phyloP scores from a whole-genome alignment of 768 basidiomycete genomes.

The Auriculariales sp. region DNA sequence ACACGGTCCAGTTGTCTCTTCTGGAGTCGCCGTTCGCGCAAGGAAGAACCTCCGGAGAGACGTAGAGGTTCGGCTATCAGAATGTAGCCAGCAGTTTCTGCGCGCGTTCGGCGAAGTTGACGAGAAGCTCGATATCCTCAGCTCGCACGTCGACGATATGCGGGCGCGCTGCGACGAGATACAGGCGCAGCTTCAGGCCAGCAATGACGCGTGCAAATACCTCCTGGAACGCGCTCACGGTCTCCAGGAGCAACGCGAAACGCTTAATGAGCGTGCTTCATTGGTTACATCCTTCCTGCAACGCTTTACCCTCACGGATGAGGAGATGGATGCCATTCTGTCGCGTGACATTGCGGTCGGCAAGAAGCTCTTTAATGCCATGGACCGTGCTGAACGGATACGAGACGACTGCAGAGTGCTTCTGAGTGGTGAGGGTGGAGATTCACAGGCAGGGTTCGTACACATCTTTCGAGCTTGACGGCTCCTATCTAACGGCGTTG shows the following conservation, averaged over 20 bases:
- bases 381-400: conserved; percentile 77
- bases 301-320: conserved; percentile 69
- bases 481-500: not conserved
- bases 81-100: conserved; percentile 72
- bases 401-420: conserved; percentile 74
- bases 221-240: conserved; percentile 74
- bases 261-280: conserved; percentile 9
- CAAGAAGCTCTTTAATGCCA: conserved; percentile 60
- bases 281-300: conserved; percentile 69
- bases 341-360: conserved; percentile 71
- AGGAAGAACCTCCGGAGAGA: conserved; percentile 72
- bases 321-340: conserved; percentile 58
- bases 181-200: conserved; percentile 56
- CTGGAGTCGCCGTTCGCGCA: conserved; percentile 39
- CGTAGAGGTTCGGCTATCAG: conserved; percentile 68
- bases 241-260: conserved; percentile 57
- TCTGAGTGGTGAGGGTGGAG: conserved; percentile 72
- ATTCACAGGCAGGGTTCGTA: conserved; percentile 58
- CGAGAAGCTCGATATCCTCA: conserved; percentile 75
- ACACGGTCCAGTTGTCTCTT: not conserved
- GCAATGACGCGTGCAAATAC: conserved; percentile 61
- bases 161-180: conserved; percentile 70
- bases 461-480: not conserved
- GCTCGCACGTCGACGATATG: conserved; percentile 70
- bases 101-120: conserved; percentile 80